phyloP scores from a whole-genome alignment of 2,329 filamentous ascomycete species.

The Hymenoscyphus scutula region DNA sequence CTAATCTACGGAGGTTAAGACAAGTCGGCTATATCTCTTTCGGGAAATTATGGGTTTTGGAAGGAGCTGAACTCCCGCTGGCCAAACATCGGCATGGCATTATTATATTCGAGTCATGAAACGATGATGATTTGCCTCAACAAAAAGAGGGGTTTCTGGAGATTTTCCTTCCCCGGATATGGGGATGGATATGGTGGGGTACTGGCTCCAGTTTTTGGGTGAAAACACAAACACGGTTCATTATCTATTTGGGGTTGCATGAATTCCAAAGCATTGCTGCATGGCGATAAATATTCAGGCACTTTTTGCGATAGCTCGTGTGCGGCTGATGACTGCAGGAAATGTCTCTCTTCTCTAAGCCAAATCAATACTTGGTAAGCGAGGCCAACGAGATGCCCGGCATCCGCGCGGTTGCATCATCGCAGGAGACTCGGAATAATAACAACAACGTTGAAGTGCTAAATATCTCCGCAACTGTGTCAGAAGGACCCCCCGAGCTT shows the following conservation, averaged over 20 bases:
- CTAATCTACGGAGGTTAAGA: too few relatives aligned
- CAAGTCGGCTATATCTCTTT: neutral
- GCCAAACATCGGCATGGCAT: too few relatives aligned
- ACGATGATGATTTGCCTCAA: too few relatives aligned
- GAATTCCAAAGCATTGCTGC: neutral
- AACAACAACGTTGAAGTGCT: too few relatives aligned
- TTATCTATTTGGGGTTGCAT: neutral
- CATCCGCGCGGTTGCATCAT: neutral
- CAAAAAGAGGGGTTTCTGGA: too few relatives aligned
- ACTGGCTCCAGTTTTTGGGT: too few relatives aligned
- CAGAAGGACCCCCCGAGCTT: too few relatives aligned
- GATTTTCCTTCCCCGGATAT: too few relatives aligned
- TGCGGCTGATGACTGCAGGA: neutral
- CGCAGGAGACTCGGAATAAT: neutral
- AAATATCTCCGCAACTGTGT: too few relatives aligned
- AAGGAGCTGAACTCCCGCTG: neutral
- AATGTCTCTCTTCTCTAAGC: constrained; percentile 2
- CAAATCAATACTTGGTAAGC: constrained; percentile 3
- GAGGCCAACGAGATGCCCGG: neutral
- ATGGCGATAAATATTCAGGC: neutral
- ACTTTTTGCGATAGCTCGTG: neutral
- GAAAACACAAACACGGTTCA: too few relatives aligned
- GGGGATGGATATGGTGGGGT: too few relatives aligned
- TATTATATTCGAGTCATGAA: too few relatives aligned
- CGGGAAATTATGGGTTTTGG: neutral